Base-by-base conservation (phyloP, 208 protist genomes). In the Angomonas ambiguus region DNA sequence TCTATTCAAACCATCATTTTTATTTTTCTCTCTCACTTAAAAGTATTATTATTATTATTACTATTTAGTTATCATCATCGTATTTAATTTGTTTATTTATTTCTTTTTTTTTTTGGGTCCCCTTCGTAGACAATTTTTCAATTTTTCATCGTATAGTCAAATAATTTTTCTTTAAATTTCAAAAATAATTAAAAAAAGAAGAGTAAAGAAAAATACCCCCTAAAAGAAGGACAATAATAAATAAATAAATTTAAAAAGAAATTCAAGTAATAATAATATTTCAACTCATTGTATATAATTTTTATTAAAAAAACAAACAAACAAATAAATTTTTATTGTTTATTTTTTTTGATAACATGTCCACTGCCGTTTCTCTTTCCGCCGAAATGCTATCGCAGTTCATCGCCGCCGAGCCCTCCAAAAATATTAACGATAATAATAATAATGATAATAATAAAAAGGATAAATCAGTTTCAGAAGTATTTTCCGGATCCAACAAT, bases 151-250 rank as follows among this genome's bases (percentile, higher is more conserved):
- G 5, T 31, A 32, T 5, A 20, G 34, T 59, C 16, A n/a, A 20
- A 33, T 56, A 8, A 28, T 56, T 56, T 25, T 56, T 56, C 25
- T 25, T 56, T 56, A 56, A 28, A 56, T 56, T 48, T 48, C 38
- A 48, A 11, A n/a, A 56, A 56, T 56, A 56, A 24, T 28, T 25
- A 56, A 56, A 56, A 56, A 27, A 59, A 30, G 48, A 53, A n/a
- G n/a, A n/a, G n/a, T n/a, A n/a, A n/a, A n/a, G n/a, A n/a, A n/a
- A n/a, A n/a, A n/a, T n/a, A n/a, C n/a, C n/a, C n/a, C n/a, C n/a
- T n/a, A n/a, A n/a, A n/a, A n/a, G n/a, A n/a, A n/a, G n/a, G n/a
- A n/a, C n/a, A n/a, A n/a, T n/a, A n/a, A n/a, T n/a, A n/a, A n/a
- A n/a, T n/a, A n/a, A n/a, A n/a, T n/a, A n/a, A n/a, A n/a, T n/a